These are phyloP conservation scores for Metschnikowia gelsemii DNA, from an alignment of 805 yeast genomes.

Conservation along the genomic window DNA sequence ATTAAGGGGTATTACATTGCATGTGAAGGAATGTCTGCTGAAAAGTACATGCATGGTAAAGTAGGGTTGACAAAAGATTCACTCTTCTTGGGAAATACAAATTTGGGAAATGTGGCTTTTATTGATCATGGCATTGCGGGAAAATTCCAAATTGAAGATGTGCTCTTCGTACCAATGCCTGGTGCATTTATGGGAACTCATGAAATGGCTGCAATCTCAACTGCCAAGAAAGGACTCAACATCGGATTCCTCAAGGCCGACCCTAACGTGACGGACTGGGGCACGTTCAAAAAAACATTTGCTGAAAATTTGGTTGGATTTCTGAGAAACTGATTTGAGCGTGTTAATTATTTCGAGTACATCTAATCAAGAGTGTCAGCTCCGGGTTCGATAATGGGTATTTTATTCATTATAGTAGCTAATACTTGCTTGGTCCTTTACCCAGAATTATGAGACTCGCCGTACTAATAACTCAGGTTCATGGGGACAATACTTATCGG, in stretches of 20 bases:
- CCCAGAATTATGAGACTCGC: no score
- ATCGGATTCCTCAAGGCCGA: conserved; percentile 7
- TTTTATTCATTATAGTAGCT: no score
- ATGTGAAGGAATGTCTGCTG: conserved; percentile 5
- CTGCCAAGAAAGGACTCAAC: conserved; percentile 10
- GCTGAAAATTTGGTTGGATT: neutral
- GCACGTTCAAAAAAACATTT: neutral
- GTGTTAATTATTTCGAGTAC: no score
- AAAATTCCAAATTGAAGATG: conserved; percentile 5
- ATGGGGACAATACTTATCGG: no score
- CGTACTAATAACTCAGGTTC: no score
- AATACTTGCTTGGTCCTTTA: no score
- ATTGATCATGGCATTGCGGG: conserved; percentile 2
- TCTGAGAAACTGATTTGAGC: no score
- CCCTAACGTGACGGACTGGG: conserved; percentile 9
- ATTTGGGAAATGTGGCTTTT: conserved; percentile 7
- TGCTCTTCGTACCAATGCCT: conserved; percentile 4
- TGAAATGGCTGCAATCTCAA: conserved; percentile 4
- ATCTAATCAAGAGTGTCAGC: no score
- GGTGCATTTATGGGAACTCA: conserved; percentile 10
- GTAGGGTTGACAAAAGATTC: conserved; percentile 1
- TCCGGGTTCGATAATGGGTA: no score
- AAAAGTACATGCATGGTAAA: conserved; percentile 1
- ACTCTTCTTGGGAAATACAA: conserved; percentile 5
- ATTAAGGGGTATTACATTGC: conserved; percentile 7